Evolutionary conservation across 768 basidiomycete species (phyloP), one percentile per base, ranked within the genome.

Genomic region (Kwoniella sp.): DNA sequence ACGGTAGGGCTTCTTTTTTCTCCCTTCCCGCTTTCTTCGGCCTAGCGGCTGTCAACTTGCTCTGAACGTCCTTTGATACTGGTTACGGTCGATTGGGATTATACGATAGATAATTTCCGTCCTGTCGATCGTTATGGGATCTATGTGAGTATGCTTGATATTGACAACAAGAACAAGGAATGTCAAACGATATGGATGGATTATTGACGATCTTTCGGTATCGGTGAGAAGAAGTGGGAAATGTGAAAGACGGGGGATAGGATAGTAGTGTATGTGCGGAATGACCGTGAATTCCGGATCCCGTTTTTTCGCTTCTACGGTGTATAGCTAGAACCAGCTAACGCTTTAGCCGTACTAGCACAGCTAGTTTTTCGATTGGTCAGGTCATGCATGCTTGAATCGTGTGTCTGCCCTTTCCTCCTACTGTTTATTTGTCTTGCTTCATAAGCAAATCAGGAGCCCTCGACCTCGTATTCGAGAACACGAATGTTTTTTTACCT

Each of bases 251-350:
- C 10, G 40, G 40, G 10, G 40, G 17, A 33, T 33, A 33, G 33
- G 33, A 33, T 33, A 13, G 33, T 5, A 33, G n/a, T n/a, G n/a
- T n/a, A n/a, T n/a, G n/a, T 13, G 33, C 33, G 33, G 40, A 44
- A 44, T 44, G 40, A 44, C 40, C 40, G 40, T 44, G 40, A 44
- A 44, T 44, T 19, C 40, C 40, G 40, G 40, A 44, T 44, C 40
- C 40, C 40, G 40, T 44, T 44, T 44, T 44, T 44, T 44, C 40
- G 40, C 40, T 44, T 33, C 33, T 33, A 33, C n/a, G n/a, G n/a
- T n/a, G n/a, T n/a, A n/a, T n/a, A n/a, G n/a, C n/a, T n/a, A n/a
- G n/a, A n/a, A n/a, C n/a, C n/a, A n/a, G n/a, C n/a, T n/a, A n/a
- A n/a, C n/a, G n/a, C n/a, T n/a, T n/a, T n/a, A n/a, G 5, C 33